Percentiles rank a stretch among this genome's conserved stretches.
Evolutionary conservation across 129 eudicot species (phyloP).

Genomic region (Logfia minima): DNA sequence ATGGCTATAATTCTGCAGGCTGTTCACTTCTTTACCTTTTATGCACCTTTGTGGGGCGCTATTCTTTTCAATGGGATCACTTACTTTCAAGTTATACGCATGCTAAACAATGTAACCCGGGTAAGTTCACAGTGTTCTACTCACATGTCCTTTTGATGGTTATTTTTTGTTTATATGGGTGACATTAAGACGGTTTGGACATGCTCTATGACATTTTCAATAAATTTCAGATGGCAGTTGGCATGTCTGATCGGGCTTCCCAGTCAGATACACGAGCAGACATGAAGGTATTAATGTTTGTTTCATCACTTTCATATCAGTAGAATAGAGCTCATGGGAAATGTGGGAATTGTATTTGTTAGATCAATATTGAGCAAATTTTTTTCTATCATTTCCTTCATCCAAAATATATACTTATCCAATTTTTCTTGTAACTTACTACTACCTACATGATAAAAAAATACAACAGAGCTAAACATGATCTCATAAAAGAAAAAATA

Average conservation of each 20-base stretch:
- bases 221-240: constrained; percentile 88
- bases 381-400: background rate
- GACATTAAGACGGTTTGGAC: constrained; percentile 10
- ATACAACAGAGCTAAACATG: background rate
- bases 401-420: background rate
- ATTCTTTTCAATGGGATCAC: constrained; percentile 92
- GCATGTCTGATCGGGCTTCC: constrained; percentile 75
- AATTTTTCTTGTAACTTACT: background rate
- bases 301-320: constrained; percentile 14
- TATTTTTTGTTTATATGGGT: constrained; percentile 8
- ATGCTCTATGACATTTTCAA: constrained; percentile 14
- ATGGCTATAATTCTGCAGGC: constrained; percentile 47
- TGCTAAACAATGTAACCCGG: constrained; percentile 94
- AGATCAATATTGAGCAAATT: background rate
- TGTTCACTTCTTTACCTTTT: constrained; percentile 87
- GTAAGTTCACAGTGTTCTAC: constrained; percentile 48
- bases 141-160: constrained; percentile 2
- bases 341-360: background rate
- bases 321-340: constrained; percentile 16
- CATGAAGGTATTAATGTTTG: constrained; percentile 58
- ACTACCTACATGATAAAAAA: background rate
- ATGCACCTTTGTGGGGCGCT: constrained; percentile 98
- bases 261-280: constrained; percentile 77
- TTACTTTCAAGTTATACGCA: constrained; percentile 97
- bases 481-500: background rate